phyloP scores from a whole-genome alignment of 305 asterid genomes.

The Fraxinus nigra region DNA sequence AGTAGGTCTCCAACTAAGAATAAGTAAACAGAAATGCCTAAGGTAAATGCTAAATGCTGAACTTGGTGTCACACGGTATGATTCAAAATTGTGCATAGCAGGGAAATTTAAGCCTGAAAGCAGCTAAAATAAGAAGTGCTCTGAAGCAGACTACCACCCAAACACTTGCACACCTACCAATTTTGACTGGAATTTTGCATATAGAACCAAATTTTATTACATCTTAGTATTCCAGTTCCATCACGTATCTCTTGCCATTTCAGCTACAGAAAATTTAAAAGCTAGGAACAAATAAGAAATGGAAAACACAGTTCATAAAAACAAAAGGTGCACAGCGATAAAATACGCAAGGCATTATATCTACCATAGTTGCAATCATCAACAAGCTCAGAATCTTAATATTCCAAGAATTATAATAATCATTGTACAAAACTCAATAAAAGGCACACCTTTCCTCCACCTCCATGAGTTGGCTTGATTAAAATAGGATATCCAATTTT shows the following conservation, averaged over 20 bases:
- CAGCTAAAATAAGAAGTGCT: conserved; percentile 10
- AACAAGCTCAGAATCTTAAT: conserved; percentile 10
- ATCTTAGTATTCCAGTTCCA: conserved; percentile 13
- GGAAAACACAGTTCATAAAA: neutral
- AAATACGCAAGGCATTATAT: neutral
- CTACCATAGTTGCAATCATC: conserved; percentile 13
- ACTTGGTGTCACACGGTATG: neutral
- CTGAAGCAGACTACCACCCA: conserved; percentile 14
- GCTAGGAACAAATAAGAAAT: neutral
- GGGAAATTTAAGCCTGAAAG: conserved; percentile 10
- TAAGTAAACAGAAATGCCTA: conserved; percentile 14
- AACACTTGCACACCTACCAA: conserved; percentile 12
- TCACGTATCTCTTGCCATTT: neutral
- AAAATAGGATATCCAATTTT: conserved; percentile 91
- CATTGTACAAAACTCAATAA: conserved; percentile 16
- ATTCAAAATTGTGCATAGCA: neutral
- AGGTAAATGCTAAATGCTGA: neutral
- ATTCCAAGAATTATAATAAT: neutral
- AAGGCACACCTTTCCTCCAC: conserved; percentile 86
- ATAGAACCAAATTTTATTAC: conserved; percentile 9
- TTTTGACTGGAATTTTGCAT: conserved; percentile 1
- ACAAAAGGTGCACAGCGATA: neutral
- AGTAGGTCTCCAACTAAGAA: neutral
- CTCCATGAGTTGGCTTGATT: conserved; percentile 98
- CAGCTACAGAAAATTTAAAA: neutral